Percentiles rank a stretch among this genome's conserved stretches.
These are phyloP conservation scores for Skeletonema costatum DNA, from an alignment of 108 stramenopile species.

Conservation along the genomic window DNA sequence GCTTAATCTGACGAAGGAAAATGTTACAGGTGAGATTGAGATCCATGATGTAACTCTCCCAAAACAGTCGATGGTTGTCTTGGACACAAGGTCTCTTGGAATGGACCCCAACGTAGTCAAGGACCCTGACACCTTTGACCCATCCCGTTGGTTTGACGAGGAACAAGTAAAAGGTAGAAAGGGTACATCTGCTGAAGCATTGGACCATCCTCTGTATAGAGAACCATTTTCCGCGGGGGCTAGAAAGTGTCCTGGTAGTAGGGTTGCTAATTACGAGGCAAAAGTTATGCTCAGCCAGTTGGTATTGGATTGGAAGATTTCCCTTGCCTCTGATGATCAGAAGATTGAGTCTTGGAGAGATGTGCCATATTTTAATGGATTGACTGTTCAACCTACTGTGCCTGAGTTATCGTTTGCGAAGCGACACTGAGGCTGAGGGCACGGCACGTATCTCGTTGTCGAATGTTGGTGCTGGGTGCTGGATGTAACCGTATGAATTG, in stretches of 20 bases:
- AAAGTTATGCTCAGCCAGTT: conserved; percentile 17
- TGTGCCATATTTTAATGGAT: too few relatives aligned
- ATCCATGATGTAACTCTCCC: conserved; percentile 23
- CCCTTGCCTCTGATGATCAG: neutral
- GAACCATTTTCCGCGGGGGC: conserved; percentile 48
- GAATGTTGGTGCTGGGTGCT: too few relatives aligned
- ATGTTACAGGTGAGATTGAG: conserved; percentile 4
- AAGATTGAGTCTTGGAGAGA: too few relatives aligned
- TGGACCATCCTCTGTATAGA: conserved; percentile 21
- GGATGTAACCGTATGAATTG: too few relatives aligned
- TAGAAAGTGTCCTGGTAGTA: conserved; percentile 29
- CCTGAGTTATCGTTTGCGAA: too few relatives aligned
- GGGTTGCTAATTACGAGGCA: conserved; percentile 31
- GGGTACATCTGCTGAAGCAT: conserved; percentile 14
- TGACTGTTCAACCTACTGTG: too few relatives aligned
- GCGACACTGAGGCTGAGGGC: too few relatives aligned
- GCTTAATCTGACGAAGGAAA: neutral
- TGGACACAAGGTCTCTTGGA: conserved; percentile 5
- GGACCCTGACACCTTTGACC: conserved; percentile 24
- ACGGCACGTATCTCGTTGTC: too few relatives aligned
- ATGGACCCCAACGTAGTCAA: conserved; percentile 31
- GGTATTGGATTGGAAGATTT: conserved; percentile 40
- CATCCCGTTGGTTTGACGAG: conserved; percentile 26
- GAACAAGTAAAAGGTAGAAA: conserved; percentile 18
- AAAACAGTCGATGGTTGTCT: neutral